Evolutionary conservation across 2,329 filamentous ascomycete species (phyloP).

Genomic region (Aaosphaeria pasadenensis): DNA sequence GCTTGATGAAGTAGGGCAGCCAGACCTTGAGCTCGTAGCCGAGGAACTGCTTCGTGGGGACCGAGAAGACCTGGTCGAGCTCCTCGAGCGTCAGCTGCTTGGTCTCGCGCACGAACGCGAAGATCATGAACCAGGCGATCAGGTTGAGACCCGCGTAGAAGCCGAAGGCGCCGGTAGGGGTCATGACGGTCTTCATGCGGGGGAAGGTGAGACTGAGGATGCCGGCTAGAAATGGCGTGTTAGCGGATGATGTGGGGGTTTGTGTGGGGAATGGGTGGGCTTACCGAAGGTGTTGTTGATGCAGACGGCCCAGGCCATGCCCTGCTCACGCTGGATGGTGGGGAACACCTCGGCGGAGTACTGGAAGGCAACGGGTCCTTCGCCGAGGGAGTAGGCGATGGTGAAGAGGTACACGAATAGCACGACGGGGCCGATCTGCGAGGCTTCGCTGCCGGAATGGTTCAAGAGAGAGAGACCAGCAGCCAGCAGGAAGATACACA

Average conservation of each 20-base stretch:
- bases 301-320: constrained; percentile 41
- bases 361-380: constrained; percentile 51
- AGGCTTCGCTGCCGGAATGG: constrained; percentile 11
- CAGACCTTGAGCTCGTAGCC: constrained; percentile 37
- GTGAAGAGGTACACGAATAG: constrained; percentile 37
- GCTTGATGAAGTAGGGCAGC: constrained; percentile 44
- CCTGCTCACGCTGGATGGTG: constrained; percentile 39
- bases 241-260: background rate
- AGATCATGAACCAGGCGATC: constrained; percentile 38
- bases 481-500: constrained; percentile 36
- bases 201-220: constrained; percentile 38
- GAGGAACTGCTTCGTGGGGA: constrained; percentile 35
- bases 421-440: constrained; percentile 32
- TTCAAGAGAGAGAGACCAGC: constrained; percentile 35
- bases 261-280: background rate
- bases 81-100: constrained; percentile 40
- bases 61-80: constrained; percentile 34
- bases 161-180: constrained; percentile 36
- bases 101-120: constrained; percentile 39
- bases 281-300: constrained; percentile 43
- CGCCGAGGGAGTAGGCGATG: constrained; percentile 35
- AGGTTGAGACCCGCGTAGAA: constrained; percentile 42
- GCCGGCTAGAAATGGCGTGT: constrained; percentile 12
- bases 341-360: constrained; percentile 39
- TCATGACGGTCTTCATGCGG: constrained; percentile 38